Conservation (phyloP, 768 basidiomycete genomes). For the Termitomyces sp. region DNA sequence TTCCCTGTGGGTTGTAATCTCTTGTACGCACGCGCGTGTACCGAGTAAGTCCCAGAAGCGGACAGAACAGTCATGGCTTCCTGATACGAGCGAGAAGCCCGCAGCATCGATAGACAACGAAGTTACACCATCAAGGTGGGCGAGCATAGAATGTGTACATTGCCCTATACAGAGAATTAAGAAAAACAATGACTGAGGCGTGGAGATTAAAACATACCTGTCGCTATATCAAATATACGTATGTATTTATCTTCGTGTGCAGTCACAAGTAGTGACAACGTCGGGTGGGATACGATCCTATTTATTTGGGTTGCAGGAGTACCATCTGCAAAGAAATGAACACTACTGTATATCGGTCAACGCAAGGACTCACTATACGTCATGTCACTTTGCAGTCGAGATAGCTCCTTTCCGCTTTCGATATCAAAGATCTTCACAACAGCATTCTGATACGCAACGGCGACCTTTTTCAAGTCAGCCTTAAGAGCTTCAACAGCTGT, state of each 20-base stretch:
- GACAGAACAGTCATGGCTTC: slow-evolving; percentile 89
- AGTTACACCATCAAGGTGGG: slow-evolving; percentile 89
- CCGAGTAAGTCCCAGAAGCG: slow-evolving; percentile 93
- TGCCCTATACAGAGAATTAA: slow-evolving; percentile 42
- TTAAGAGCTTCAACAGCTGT: slow-evolving; percentile 83
- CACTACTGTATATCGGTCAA: not conserved
- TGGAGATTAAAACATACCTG: slow-evolving; percentile 45
- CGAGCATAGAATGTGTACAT: slow-evolving; percentile 86
- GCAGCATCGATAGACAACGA: slow-evolving; percentile 85
- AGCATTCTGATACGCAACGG: slow-evolving; percentile 87
- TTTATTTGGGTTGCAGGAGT: slow-evolving; percentile 79
- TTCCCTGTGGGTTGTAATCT: slow-evolving; percentile 82
- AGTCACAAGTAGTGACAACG: slow-evolving; percentile 80
- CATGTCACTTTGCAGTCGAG: slow-evolving; percentile 52
- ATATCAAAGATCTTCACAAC: slow-evolving; percentile 89
- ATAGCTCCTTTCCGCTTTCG: slow-evolving; percentile 77
- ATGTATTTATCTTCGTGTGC: slow-evolving; percentile 95
- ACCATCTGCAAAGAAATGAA: slow-evolving; percentile 44
- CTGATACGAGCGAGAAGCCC: slow-evolving; percentile 83
- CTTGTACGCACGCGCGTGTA: slow-evolving; percentile 78
- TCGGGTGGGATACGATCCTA: slow-evolving; percentile 84
- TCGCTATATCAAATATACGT: slow-evolving; percentile 78
- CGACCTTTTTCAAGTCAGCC: slow-evolving; percentile 77
- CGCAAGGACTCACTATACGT: slow-evolving; percentile 41
- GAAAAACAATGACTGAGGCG: not conserved